Evolutionary conservation across 495 filamentous ascomycete genomes (phyloP).

Genomic region (Hyaloscypha bicolor): DNA sequence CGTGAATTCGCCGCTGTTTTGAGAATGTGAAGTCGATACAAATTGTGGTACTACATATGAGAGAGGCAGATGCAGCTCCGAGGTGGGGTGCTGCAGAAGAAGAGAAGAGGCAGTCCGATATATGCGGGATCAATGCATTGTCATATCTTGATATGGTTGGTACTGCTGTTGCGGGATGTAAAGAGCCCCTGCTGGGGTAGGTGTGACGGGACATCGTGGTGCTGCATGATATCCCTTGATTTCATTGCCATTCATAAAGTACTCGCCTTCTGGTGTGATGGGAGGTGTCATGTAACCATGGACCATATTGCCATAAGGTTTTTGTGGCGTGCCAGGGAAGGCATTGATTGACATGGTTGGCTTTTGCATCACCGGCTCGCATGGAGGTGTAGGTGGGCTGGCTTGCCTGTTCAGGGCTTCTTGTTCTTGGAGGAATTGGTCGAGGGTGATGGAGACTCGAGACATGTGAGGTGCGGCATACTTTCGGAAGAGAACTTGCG

Average conservation of each 20-base stretch:
- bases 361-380: constrained; percentile 56
- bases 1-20: constrained; percentile 8
- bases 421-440: constrained; percentile 85
- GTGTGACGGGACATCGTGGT: constrained; percentile 54
- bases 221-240: constrained; percentile 51
- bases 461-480: constrained; percentile 83
- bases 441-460: constrained; percentile 76
- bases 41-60: constrained; percentile 41
- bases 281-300: constrained; percentile 92
- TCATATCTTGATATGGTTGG: constrained; percentile 33
- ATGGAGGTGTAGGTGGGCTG: constrained; percentile 69
- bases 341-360: constrained; percentile 46
- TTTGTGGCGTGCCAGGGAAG: constrained; percentile 80
- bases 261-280: constrained; percentile 87
- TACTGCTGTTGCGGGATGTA: constrained; percentile 33
- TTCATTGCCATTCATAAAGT: constrained; percentile 48
- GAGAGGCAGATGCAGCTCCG: constrained; percentile 22
- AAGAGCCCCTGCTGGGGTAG: constrained; percentile 44
- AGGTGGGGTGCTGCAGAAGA: constrained; percentile 27
- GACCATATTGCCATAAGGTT: constrained; percentile 66
- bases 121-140: constrained; percentile 28
- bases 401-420: constrained; percentile 65
- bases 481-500: constrained; percentile 82
- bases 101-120: background rate
- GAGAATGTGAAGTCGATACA: constrained; percentile 21